phyloP scores from a whole-genome alignment of 495 filamentous ascomycete genomes.

The Penicillium pancosmium region DNA sequence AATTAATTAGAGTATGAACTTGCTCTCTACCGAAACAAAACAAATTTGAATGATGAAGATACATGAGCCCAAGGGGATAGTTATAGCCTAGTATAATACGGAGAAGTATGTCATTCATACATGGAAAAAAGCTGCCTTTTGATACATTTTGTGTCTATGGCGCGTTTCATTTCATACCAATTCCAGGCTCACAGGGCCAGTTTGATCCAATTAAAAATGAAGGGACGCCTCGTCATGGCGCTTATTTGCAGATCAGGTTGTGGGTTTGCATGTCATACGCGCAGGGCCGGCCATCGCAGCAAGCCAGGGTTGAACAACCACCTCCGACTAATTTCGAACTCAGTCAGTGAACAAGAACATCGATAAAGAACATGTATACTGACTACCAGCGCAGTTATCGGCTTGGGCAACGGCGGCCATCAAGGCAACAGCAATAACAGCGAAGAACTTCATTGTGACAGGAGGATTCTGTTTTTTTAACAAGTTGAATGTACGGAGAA shows the following conservation, averaged over 20 bases:
- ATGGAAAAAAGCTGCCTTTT: too few relatives aligned
- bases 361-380: neutral
- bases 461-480: neutral
- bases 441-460: neutral
- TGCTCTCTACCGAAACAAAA: neutral
- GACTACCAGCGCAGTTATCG: neutral
- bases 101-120: too few relatives aligned
- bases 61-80: too few relatives aligned
- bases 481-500: neutral
- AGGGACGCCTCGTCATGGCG: neutral
- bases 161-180: too few relatives aligned
- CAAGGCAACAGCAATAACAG: neutral
- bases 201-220: too few relatives aligned
- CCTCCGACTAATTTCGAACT: neutral
- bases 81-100: too few relatives aligned
- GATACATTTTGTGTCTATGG: too few relatives aligned
- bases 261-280: neutral
- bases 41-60: neutral
- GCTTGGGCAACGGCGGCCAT: neutral
- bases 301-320: neutral
- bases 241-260: neutral
- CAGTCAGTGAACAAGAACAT: neutral
- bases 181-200: too few relatives aligned
- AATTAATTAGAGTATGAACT: neutral
- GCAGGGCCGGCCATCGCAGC: neutral